Percentiles rank a stretch among this genome's conserved stretches.
These are phyloP conservation scores for Ogataea paraovalis DNA, from an alignment of 805 yeast genomes.

Conservation along the genomic window DNA sequence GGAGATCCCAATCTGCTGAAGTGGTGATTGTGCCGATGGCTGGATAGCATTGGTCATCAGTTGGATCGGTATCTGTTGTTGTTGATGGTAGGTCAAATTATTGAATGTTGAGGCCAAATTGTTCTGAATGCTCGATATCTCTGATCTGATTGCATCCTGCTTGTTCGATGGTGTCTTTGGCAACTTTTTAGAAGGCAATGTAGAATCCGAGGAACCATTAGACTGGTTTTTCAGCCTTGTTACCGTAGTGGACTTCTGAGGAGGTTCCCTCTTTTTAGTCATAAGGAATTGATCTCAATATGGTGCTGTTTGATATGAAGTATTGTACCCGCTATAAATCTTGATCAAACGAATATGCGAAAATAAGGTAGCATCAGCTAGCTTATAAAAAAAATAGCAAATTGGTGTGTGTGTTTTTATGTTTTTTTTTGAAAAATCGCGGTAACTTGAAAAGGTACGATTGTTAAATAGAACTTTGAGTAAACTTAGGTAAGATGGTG, in stretches of 20 bases:
- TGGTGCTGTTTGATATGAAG: neutral
- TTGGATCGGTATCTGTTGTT: neutral
- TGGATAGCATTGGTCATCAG: neutral
- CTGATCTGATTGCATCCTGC: neutral
- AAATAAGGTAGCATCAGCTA: neutral
- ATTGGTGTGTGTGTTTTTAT: too few relatives aligned
- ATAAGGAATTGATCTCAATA: neutral
- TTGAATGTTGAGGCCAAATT: neutral
- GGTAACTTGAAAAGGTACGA: too few relatives aligned
- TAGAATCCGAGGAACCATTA: neutral
- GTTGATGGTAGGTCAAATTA: neutral
- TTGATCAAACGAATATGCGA: neutral
- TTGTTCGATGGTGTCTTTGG: neutral
- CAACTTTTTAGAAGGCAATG: neutral
- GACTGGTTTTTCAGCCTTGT: neutral
- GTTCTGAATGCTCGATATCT: neutral
- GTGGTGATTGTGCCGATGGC: slow-evolving; percentile 3
- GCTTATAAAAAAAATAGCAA: neutral
- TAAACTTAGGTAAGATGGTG: too few relatives aligned
- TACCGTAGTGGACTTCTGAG: neutral
- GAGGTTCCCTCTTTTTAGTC: neutral
- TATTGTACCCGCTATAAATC: neutral
- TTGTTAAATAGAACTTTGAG: too few relatives aligned
- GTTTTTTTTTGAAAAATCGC: too few relatives aligned
- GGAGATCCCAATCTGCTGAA: slow-evolving; percentile 3